Conservation (phyloP, 768 basidiomycete species). For the Kwoniella pini region DNA sequence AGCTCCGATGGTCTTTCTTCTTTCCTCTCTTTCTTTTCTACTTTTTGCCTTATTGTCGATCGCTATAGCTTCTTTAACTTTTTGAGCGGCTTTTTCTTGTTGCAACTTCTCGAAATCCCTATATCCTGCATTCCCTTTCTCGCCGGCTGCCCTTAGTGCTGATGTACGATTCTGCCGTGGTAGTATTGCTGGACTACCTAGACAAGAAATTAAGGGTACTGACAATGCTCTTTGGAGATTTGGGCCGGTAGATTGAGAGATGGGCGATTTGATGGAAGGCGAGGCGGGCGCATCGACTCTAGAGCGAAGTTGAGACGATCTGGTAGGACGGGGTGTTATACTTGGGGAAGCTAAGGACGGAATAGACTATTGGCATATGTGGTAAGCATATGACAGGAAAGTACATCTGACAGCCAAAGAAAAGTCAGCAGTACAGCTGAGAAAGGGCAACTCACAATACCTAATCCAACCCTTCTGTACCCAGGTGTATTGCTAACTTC, state of each 20-base stretch:
- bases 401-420: neutral
- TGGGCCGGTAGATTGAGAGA: too few relatives aligned
- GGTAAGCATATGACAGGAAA: neutral
- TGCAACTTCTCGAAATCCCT: neutral
- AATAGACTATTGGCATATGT: conserved; percentile 19
- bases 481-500: conserved; percentile 23
- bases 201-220: neutral
- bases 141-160: conserved; percentile 1
- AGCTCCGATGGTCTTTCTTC: conserved; percentile 16
- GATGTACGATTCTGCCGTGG: conserved; percentile 8
- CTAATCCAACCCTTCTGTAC: conserved; percentile 31
- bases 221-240: neutral
- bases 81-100: neutral
- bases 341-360: conserved; percentile 30
- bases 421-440: too few relatives aligned
- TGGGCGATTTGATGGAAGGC: neutral
- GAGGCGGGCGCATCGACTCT: conserved; percentile 5
- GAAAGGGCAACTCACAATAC: conserved; percentile 27
- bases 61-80: conserved; percentile 8
- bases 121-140: conserved; percentile 8
- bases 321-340: conserved; percentile 26
- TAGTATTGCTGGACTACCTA: neutral
- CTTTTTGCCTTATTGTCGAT: conserved; percentile 15
- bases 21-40: conserved; percentile 5
- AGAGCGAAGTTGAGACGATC: conserved; percentile 31